Percentiles rank a stretch among this genome's conserved stretches.
These are phyloP conservation scores for Petunia hybrid DNA, from an alignment of 305 asterid genomes.

Conservation along the genomic window DNA sequence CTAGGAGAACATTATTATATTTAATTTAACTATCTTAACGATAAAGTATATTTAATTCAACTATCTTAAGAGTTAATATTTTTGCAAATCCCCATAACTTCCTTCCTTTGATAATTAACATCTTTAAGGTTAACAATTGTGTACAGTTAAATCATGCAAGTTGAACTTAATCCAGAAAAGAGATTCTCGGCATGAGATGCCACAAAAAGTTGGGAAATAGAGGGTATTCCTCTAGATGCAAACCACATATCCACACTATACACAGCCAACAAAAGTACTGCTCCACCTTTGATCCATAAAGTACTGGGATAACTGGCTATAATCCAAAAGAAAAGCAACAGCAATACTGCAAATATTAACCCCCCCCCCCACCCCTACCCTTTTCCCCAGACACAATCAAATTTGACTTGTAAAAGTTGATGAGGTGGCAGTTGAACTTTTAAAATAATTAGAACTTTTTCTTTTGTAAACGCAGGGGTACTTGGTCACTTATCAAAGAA, in stretches of 20 bases:
- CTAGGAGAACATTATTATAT: too few relatives aligned
- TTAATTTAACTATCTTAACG: too few relatives aligned
- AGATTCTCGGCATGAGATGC: too few relatives aligned
- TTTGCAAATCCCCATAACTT: not conserved
- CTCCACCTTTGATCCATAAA: too few relatives aligned
- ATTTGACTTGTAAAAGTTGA: not conserved
- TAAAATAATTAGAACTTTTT: not conserved
- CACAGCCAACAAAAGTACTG: too few relatives aligned
- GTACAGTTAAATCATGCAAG: not conserved
- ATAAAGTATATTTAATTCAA: not conserved
- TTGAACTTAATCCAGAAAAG: not conserved
- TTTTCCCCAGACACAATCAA: too few relatives aligned
- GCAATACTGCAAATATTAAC: not conserved
- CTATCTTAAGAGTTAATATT: not conserved
- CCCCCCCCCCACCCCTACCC: not conserved
- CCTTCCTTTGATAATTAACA: not conserved
- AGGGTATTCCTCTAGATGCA: too few relatives aligned
- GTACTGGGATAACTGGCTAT: too few relatives aligned
- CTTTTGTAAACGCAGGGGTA: not conserved
- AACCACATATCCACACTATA: too few relatives aligned
- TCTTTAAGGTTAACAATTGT: not conserved
- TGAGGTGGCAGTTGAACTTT: not conserved
- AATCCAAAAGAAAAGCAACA: too few relatives aligned
- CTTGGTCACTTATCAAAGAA: not conserved
- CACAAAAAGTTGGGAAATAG: too few relatives aligned